phyloP scores from a whole-genome alignment of 140 eudicot species.

The Cichorium intybus region DNA sequence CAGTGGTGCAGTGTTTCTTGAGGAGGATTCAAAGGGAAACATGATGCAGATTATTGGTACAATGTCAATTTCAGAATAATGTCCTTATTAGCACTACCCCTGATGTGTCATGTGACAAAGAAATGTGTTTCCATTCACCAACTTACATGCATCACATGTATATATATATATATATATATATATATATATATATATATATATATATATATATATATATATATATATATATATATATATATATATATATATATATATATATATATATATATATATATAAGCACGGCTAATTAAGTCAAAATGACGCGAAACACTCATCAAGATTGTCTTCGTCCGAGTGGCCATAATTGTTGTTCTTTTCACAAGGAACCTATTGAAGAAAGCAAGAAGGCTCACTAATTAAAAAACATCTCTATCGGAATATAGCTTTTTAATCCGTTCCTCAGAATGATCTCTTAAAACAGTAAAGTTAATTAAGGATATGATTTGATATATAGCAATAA shows the following conservation, averaged over 20 bases:
- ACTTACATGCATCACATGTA: constrained; percentile 32
- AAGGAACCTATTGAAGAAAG: constrained; percentile 27
- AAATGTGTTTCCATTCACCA: constrained; percentile 32
- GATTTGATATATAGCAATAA: constrained; percentile 13
- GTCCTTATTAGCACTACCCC: constrained; percentile 29
- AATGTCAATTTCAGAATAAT: constrained; percentile 33
- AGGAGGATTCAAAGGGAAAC: constrained; percentile 11
- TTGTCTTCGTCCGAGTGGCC: constrained; percentile 7
- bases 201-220: too few relatives aligned
- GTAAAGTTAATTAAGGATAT: constrained; percentile 20
- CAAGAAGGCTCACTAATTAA: constrained; percentile 21
- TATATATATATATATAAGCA: neutral
- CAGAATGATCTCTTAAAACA: neutral
- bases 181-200: neutral
- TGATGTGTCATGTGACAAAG: constrained; percentile 34
- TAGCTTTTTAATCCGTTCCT: constrained; percentile 9
- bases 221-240: neutral
- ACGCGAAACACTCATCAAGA: constrained; percentile 4
- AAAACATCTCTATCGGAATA: constrained; percentile 7
- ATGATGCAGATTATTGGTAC: constrained; percentile 27
- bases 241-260: neutral
- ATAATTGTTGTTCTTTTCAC: constrained; percentile 25
- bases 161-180: neutral
- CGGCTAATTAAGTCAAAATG: too few relatives aligned
- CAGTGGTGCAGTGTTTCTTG: constrained; percentile 8